Evolutionary conservation across 305 asterid genomes (phyloP), one percentile per base, ranked within the genome.

Genomic region (Fraxinus greggii): DNA sequence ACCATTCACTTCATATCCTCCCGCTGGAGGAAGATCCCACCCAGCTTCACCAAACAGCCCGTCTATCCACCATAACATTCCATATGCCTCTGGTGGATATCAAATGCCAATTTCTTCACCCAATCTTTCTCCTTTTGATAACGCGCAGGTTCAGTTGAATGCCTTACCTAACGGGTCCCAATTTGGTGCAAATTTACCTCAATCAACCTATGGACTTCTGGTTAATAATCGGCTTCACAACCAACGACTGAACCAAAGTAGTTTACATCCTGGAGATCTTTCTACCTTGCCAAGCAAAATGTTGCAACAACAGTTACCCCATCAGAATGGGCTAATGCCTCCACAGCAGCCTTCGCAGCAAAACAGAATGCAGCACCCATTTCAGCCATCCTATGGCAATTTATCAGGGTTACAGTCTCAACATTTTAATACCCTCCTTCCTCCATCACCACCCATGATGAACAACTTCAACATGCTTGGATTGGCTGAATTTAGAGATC

Each of bases 401-500:
- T 79, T 86, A 83, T 88, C 94, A 2, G 95, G 97, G 72, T 36
- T 85, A 85, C 97, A 87, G 80, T 75, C 98, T 38, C 97, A 89
- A 48, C 81, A 86, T 33, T 81, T 88, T 21, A 92, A 86, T 85
- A 89, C 91, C 78, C 95, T 88, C 61, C 90, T 86, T 45, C 85
- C 97, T 83, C 88, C 89, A 65, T 83, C 97, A n/a, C 91, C 95
- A 63, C 93, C 92, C 78, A 77, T 87, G 90, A 72, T 83, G 85
- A 93, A 84, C 86, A 93, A 83, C 84, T 90, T 95, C 35, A 97
- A 93, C 65, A 59, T 88, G 86, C 87, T 76, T 87, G 95, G 94
- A 45, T 83, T 88, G 78, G 93, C 91, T 76, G 97, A 94, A 89
- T 56, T 89, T 84, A 90, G 97, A 85, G 99, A 95, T 90, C 94